These are phyloP conservation scores for Maudiozyma bulderi DNA, from an alignment of 805 yeast genomes.

Conservation along the genomic window DNA sequence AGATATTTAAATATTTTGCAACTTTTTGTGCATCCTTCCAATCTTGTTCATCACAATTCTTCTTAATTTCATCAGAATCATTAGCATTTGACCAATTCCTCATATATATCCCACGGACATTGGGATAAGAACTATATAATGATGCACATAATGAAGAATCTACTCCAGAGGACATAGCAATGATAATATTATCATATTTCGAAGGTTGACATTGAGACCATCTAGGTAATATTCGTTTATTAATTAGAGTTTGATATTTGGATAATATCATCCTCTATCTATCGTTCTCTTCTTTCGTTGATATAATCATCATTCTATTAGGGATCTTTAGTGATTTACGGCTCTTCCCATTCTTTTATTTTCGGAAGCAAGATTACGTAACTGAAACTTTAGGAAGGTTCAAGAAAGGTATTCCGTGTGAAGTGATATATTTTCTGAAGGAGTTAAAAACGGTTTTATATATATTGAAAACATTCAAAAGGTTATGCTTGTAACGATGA, in stretches of 20 bases:
- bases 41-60: conserved; percentile 70
- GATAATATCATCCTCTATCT: neutral
- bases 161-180: conserved; percentile 96
- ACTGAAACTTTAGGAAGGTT: too few relatives aligned
- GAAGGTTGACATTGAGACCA: conserved; percentile 30
- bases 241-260: neutral
- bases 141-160: conserved; percentile 89
- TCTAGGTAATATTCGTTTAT: conserved; percentile 1
- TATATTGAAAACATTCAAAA: too few relatives aligned
- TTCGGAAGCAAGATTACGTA: too few relatives aligned
- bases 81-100: conserved; percentile 59
- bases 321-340: too few relatives aligned
- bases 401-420: too few relatives aligned
- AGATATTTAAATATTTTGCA: conserved; percentile 50
- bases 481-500: too few relatives aligned
- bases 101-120: conserved; percentile 83
- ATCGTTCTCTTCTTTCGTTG: neutral
- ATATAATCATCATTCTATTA: neutral
- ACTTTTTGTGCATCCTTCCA: conserved; percentile 76
- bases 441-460: too few relatives aligned
- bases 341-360: too few relatives aligned
- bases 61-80: conserved; percentile 12
- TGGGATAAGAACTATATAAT: conserved; percentile 44
- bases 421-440: too few relatives aligned
- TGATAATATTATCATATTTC: conserved; percentile 49